These are phyloP conservation scores for Suillus cothurnatus DNA, from an alignment of 768 basidiomycete genomes.

Conservation along the genomic window DNA sequence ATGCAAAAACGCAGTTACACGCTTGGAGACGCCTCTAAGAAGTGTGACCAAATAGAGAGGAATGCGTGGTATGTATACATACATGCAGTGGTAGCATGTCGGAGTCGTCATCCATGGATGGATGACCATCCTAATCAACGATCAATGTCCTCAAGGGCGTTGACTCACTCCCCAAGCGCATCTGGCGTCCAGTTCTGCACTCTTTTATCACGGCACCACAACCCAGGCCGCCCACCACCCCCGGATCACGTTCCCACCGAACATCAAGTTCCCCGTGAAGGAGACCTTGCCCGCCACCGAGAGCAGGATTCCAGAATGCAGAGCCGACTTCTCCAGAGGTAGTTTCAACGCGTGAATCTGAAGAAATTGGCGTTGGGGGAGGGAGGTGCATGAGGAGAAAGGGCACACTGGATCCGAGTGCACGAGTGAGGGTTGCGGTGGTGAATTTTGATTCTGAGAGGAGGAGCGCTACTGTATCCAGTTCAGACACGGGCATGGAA, in stretches of 20 bases:
- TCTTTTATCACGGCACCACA: slow-evolving; percentile 41
- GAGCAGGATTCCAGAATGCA: slow-evolving; percentile 70
- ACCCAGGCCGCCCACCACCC: slow-evolving; percentile 32
- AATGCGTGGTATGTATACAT: neutral
- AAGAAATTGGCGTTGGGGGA: slow-evolving; percentile 19
- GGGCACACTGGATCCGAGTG: slow-evolving; percentile 74
- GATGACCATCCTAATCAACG: neutral
- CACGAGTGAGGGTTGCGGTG: slow-evolving; percentile 64
- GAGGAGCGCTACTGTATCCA: slow-evolving; percentile 61
- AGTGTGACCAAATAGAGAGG: neutral
- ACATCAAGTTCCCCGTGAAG: slow-evolving; percentile 63
- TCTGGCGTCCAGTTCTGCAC: slow-evolving; percentile 26
- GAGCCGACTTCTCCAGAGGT: slow-evolving; percentile 41
- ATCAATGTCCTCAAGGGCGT: neutral
- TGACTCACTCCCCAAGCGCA: neutral
- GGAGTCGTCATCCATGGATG: neutral
- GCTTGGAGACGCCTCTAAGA: neutral
- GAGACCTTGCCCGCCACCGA: slow-evolving; percentile 55
- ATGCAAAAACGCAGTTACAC: neutral
- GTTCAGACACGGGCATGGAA: slow-evolving; percentile 3
- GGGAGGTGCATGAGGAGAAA: slow-evolving; percentile 82
- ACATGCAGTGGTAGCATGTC: neutral
- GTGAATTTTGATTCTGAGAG: slow-evolving; percentile 85
- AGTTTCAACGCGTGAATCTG: slow-evolving; percentile 2
- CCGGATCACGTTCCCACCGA: slow-evolving; percentile 57